Evolutionary conservation across 805 yeast genomes (phyloP).

Genomic region (Lipomyces oligophaga): DNA sequence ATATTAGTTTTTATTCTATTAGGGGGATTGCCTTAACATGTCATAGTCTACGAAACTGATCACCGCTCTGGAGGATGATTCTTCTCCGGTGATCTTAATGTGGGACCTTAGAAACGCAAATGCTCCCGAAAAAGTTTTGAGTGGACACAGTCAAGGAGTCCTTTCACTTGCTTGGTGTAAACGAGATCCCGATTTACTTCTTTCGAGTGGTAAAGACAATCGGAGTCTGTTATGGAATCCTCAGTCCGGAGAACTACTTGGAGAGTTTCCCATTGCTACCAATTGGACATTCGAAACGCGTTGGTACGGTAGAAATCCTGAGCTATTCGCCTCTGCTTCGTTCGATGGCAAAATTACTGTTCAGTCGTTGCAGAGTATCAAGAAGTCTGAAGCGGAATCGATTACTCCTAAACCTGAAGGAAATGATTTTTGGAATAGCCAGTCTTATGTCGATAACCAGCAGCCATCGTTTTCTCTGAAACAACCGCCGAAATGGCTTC

Average conservation of each 20-base stretch:
- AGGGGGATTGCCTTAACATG: not conserved
- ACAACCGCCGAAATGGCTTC: constrained; percentile 90
- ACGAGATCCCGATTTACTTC: constrained; percentile 69
- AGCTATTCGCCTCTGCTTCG: constrained; percentile 73
- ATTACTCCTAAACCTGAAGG: constrained; percentile 45
- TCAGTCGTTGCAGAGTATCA: constrained; percentile 85
- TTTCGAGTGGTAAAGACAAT: constrained; percentile 93
- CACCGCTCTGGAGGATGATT: constrained; percentile 82
- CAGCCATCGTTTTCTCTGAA: constrained; percentile 63
- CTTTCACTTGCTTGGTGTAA: constrained; percentile 90
- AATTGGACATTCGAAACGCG: constrained; percentile 90
- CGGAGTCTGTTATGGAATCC: constrained; percentile 90
- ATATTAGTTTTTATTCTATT: not conserved
- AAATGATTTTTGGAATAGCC: constrained; percentile 76
- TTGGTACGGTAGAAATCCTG: constrained; percentile 87
- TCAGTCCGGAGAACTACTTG: constrained; percentile 61
- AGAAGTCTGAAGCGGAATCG: constrained; percentile 31
- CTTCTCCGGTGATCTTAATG: constrained; percentile 70
- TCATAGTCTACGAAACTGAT: constrained; percentile 75
- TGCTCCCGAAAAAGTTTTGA: constrained; percentile 73
- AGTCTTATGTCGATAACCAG: constrained; percentile 39
- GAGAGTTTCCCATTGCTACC: constrained; percentile 85
- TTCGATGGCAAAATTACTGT: constrained; percentile 38
- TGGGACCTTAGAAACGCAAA: constrained; percentile 95
- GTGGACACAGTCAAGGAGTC: constrained; percentile 84